Conservation (phyloP, 345 rosid genomes). For the Mercurialis annua region DNA sequence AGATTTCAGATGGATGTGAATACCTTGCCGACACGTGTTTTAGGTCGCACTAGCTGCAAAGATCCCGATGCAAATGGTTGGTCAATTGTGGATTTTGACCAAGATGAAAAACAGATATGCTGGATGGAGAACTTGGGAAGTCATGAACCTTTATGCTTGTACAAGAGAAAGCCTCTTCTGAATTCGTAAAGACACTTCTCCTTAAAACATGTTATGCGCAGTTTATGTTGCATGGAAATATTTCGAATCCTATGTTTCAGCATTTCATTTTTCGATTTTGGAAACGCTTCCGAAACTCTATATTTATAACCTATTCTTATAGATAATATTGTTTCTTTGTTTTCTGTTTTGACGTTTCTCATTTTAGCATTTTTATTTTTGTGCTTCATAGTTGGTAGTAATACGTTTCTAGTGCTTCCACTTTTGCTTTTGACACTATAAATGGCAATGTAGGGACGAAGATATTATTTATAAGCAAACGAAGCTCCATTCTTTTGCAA, state of each 20-base stretch:
- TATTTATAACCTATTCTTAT: too few species aligned
- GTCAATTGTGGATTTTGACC: constrained; percentile 45
- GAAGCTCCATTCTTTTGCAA: constrained; percentile 49
- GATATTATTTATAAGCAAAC: constrained; percentile 38
- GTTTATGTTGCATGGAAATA: too few species aligned
- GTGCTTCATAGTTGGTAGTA: too few species aligned
- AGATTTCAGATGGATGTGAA: constrained; percentile 18
- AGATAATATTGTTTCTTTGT: too few species aligned
- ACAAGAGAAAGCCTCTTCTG: constrained; percentile 50
- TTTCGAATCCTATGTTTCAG: too few species aligned
- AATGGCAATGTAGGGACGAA: constrained; percentile 48
- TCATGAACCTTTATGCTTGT: constrained; percentile 55
- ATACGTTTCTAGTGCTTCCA: not conserved
- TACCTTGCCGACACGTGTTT: constrained; percentile 29
- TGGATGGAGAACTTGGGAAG: constrained; percentile 45
- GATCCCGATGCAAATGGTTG: constrained; percentile 57
- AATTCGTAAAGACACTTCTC: constrained; percentile 39
- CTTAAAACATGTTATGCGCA: too few species aligned
- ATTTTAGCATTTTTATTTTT: too few species aligned
- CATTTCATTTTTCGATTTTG: too few species aligned
- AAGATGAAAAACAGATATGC: constrained; percentile 53
- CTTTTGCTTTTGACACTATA: not conserved
- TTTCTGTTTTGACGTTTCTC: too few species aligned
- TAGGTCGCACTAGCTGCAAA: constrained; percentile 68
- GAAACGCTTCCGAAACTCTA: too few species aligned